Base-by-base conservation (phyloP, 1,284 basidiomycete species). In the Ceratobasidium sp. region DNA sequence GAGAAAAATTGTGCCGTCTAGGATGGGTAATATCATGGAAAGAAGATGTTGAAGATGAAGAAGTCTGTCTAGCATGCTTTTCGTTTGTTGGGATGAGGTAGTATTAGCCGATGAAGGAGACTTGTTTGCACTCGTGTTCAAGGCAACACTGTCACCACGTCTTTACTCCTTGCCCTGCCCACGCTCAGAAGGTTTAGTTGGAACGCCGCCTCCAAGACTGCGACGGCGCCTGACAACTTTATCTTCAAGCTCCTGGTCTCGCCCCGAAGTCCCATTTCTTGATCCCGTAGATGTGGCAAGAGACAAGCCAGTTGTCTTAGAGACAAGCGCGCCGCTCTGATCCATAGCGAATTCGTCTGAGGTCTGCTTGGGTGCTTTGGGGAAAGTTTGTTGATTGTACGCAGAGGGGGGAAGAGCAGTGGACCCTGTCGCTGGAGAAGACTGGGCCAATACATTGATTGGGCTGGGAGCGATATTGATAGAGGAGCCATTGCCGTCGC, bases 341-440 rank as follows among this genome's bases (percentile, higher is more conserved):
- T 95, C 94, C 85, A 92, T 86, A 82, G 94, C 93, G 83, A 94
- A 94, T 83, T 95, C 94, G 79, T 94, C 94, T 2, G 94, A 94
- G 0, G 92, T 92, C 40, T 93, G 91, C 82, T 94, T 95, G 86
- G 89, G 90, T 15, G 93, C 89, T 78, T 89, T 90, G 61, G 77
- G 77, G 40, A 76, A 76, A 20, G 73, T 55, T 51, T 76, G 73
- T 39, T 76, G 73, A 33, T 88, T 92, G 2, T 92, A 92, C 33
- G 92, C 90, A 0, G 89, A 88, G 28, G 86, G 83, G 15, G 85
- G 81, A n/a, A 83, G 64, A 81, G 76, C 39, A 80, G 83, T 49
- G 82, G 83, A 39, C 78, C 83, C 15, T 80, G 83, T 55, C 81
- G 83, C 60, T 80, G 83, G 0, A 80, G 80, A 72, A 69, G 72